Evolutionary conservation across 2,329 filamentous ascomycete species (phyloP), one percentile per base, ranked within the genome.

Genomic region (Pseudocercospora fuligena): DNA sequence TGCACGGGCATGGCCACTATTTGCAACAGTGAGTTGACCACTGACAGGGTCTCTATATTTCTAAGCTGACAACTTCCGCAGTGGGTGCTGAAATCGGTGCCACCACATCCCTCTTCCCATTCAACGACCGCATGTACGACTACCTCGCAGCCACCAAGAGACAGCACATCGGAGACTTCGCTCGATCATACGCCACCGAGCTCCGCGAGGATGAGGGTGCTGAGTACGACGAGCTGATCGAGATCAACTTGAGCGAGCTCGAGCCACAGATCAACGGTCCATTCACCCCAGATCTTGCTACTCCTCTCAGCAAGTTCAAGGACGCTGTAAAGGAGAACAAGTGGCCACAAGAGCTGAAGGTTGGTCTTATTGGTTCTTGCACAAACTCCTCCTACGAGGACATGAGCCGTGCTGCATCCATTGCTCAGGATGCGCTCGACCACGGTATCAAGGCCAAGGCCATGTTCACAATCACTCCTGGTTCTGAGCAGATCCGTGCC

Each of bases 211-310:
- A 99, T 74, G 86, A 96, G 82, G 93, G 93, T 73, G 92, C 92
- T 73, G 90, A 98, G 82, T 99, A 98, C 82, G 95, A 99, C 81
- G 88, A 98, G 83, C 82, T 97, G 73, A 93, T 98, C 77, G 94
- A 97, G 84, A 92, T 99, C 83, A 94, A 99, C 86, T 88, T 99
- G 63, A 91, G 88, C 66, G 92, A 94, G 82, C 90, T 99, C 58
- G 95, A 99, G 86, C 95, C 95, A 73, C 93, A 98, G 81, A 93
- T 99, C 85, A 99, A 99, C 86, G 95, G 95, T 73, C 95, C 95
- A 72, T 98, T 98, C 88, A 99, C 95, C 29, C 95, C 95, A 69
- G 95, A 99, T 88, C 87, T 99, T 83, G 94, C 93, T 64, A 98
- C 95, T 7, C 95, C 95, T 60, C 96, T 99, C 80, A 97, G 93